phyloP scores from a whole-genome alignment of 306 rosid species.

The Quercus suber region DNA sequence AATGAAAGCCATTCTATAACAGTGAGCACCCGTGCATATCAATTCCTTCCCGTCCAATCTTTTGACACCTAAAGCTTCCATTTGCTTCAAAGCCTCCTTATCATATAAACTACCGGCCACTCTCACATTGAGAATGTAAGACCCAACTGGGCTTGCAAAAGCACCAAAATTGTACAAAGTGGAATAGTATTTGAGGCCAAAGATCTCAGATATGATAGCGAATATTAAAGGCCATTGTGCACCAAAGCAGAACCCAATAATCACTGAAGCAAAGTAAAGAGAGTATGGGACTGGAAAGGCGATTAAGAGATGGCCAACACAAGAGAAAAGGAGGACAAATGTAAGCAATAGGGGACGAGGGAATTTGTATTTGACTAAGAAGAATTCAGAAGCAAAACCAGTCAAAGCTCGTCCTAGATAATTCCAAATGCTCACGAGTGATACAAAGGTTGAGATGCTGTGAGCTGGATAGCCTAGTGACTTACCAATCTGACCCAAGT shows the following conservation, averaged over 20 bases:
- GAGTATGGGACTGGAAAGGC: conserved; percentile 55
- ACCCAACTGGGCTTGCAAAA: conserved; percentile 56
- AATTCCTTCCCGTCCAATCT: conserved; percentile 45
- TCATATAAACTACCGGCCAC: conserved; percentile 61
- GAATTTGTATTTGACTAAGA: conserved; percentile 48
- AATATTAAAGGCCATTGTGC: conserved; percentile 63
- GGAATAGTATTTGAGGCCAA: conserved; percentile 71
- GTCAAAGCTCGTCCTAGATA: conserved; percentile 51
- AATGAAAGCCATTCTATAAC: conserved; percentile 49
- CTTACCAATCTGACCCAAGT: conserved; percentile 66
- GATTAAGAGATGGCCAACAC: conserved; percentile 59
- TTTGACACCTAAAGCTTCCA: conserved; percentile 28
- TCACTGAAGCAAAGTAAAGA: conserved; percentile 52
- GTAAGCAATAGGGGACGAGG: conserved; percentile 64
- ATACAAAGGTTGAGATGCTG: conserved; percentile 57
- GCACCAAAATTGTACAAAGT: conserved; percentile 52
- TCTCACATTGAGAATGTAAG: conserved; percentile 52
- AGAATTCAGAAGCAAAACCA: conserved; percentile 54
- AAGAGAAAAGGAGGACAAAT: conserved; percentile 44
- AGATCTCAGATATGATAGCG: conserved; percentile 67
- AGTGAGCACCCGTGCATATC: conserved; percentile 42
- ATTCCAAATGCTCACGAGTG: conserved; percentile 78
- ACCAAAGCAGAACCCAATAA: conserved; percentile 65
- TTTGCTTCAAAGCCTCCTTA: conserved; percentile 50
- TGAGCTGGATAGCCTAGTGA: conserved; percentile 48